Conservation (phyloP, 495 filamentous ascomycete genomes). For the Podospora bellae-mahoneyi region DNA sequence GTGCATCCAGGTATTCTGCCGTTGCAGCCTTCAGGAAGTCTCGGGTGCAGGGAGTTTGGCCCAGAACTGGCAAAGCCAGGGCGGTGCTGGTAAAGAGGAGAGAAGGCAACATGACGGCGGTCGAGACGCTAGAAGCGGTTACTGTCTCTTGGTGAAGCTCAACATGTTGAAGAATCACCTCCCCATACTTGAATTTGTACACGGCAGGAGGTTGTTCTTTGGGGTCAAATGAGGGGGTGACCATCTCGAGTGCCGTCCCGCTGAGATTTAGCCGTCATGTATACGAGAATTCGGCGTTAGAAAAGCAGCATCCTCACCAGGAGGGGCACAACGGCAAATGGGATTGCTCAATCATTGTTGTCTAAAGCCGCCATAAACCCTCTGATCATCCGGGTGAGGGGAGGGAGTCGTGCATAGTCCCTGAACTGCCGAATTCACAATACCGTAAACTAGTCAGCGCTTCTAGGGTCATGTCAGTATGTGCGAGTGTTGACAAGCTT, state of each 20-base stretch:
- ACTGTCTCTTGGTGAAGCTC: background rate
- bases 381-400: background rate
- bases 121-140: background rate
- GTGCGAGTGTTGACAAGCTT: background rate
- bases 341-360: background rate
- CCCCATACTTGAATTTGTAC: background rate
- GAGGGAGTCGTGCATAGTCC: background rate
- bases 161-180: background rate
- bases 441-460: too few species aligned
- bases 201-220: background rate
- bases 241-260: background rate
- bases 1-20: slow-evolving; percentile 26
- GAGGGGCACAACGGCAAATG: background rate
- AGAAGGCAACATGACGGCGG: background rate
- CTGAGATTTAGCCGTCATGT: background rate
- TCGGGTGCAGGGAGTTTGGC: slow-evolving; percentile 24
- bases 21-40: slow-evolving; percentile 27
- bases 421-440: background rate
- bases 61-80: background rate
- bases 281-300: background rate
- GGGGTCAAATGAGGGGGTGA: background rate
- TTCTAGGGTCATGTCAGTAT: background rate
- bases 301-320: background rate
- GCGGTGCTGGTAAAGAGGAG: background rate
- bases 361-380: background rate